phyloP scores from a whole-genome alignment of 768 basidiomycete species.

The Leccinum disarticulatum region DNA sequence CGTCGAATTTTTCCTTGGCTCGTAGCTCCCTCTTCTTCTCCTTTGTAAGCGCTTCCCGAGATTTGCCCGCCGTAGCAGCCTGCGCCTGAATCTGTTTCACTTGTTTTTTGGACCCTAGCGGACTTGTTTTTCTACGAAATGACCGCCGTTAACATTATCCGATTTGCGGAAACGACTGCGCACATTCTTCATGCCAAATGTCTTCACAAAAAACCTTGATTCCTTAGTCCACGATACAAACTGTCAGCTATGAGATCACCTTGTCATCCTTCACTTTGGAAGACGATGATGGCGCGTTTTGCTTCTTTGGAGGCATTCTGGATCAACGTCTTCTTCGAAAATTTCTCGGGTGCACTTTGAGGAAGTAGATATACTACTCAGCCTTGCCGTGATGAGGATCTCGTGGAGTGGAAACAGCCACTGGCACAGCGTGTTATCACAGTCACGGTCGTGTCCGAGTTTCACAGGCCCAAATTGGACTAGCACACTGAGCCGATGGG shows the following conservation, averaged over 20 bases:
- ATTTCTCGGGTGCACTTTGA: not conserved
- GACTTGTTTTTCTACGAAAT: conserved; percentile 85
- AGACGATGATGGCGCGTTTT: conserved; percentile 49
- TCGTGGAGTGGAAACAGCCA: not conserved
- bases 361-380: not conserved
- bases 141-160: conserved; percentile 11
- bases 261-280: conserved; percentile 83
- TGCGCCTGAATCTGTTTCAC: conserved; percentile 81
- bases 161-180: conserved; percentile 28
- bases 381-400: not conserved
- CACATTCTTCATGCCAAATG: conserved; percentile 88
- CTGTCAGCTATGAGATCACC: conserved; percentile 41
- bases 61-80: conserved; percentile 73
- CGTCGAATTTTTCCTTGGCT: conserved; percentile 69
- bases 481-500: too few relatives aligned
- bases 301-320: conserved; percentile 81
- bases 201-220: conserved; percentile 46
- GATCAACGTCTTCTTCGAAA: not conserved
- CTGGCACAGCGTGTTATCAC: too few relatives aligned
- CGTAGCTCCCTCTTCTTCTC: conserved; percentile 81
- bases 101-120: conserved; percentile 85
- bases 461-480: too few relatives aligned
- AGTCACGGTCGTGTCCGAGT: too few relatives aligned
- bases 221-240: conserved; percentile 24
- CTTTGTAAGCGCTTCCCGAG: conserved; percentile 73